Evolutionary conservation across 1,284 basidiomycete genomes (phyloP).

Genomic region (Cryptococcus depauperatus): DNA sequence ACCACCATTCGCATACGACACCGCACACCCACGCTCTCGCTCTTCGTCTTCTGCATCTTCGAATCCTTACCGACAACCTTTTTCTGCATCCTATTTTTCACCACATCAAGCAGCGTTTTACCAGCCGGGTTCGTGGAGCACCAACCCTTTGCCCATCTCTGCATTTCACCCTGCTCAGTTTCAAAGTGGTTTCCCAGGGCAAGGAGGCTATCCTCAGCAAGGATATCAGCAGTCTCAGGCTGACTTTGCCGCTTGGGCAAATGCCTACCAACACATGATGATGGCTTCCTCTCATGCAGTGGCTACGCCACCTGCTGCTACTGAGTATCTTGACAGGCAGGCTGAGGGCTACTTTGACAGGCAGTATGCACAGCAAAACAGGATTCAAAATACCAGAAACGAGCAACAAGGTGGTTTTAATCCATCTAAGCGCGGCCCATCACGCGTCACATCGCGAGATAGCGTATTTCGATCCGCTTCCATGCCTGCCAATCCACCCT

Average conservation of each 20-base stretch:
- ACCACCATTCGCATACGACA: slow-evolving; percentile 20
- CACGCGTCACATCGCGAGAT: slow-evolving; percentile 13
- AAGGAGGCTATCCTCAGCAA: slow-evolving; percentile 29
- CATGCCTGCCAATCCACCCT: slow-evolving; percentile 8
- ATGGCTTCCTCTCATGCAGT: slow-evolving; percentile 24
- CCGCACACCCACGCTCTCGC: slow-evolving; percentile 22
- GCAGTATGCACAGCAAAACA: slow-evolving; percentile 5
- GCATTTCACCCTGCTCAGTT: slow-evolving; percentile 33
- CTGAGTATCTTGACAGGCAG: slow-evolving; percentile 16
- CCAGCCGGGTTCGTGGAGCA: slow-evolving; percentile 19
- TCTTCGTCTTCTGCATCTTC: slow-evolving; percentile 17
- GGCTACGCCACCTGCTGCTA: slow-evolving; percentile 13
- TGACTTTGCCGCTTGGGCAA: slow-evolving; percentile 41
- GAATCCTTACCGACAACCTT: slow-evolving; percentile 20
- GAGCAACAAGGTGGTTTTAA: slow-evolving; percentile 16
- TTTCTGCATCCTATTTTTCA: slow-evolving; percentile 11
- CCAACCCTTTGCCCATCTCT: slow-evolving; percentile 22
- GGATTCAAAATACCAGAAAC: background rate
- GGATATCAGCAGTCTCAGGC: slow-evolving; percentile 32
- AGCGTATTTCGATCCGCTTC: slow-evolving; percentile 18
- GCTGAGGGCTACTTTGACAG: slow-evolving; percentile 10
- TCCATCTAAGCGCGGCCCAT: slow-evolving; percentile 29
- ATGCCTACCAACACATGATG: slow-evolving; percentile 43
- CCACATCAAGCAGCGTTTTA: slow-evolving; percentile 14
- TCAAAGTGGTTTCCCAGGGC: slow-evolving; percentile 10